Evolutionary conservation across 192 early-diverging fungal species (phyloP).

Genomic region (Coemansia javaensis): DNA sequence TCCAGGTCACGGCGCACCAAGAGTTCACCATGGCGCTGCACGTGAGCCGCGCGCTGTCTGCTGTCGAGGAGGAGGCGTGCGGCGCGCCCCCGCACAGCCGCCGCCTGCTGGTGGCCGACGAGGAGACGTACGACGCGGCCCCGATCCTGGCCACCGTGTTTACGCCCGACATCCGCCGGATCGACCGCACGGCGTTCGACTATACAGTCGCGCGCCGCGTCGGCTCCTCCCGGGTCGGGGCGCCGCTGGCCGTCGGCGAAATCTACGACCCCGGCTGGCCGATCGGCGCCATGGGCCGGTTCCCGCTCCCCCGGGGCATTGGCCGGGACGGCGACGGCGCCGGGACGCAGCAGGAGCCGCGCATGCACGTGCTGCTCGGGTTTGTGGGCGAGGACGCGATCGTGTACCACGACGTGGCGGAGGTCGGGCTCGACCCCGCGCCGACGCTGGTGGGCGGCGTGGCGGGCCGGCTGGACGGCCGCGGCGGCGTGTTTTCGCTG

Average conservation of each 20-base stretch:
- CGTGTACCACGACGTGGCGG: slow-evolving; percentile 43
- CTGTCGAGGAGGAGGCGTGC: background rate
- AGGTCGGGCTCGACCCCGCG: slow-evolving; percentile 46
- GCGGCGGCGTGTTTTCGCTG: slow-evolving; percentile 42
- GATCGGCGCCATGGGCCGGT: slow-evolving; percentile 18
- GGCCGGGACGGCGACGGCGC: background rate
- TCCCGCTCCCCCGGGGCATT: background rate
- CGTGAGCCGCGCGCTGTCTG: slow-evolving; percentile 15
- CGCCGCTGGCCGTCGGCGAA: slow-evolving; percentile 22
- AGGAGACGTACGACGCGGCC: slow-evolving; percentile 46
- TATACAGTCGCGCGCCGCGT: slow-evolving; percentile 11
- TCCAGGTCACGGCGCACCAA: slow-evolving; percentile 46
- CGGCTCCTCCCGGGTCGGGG: background rate
- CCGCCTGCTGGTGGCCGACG: slow-evolving; percentile 37
- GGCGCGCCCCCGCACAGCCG: slow-evolving; percentile 2
- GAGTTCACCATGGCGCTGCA: slow-evolving; percentile 48
- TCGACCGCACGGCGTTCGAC: slow-evolving; percentile 42
- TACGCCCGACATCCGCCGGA: slow-evolving; percentile 18
- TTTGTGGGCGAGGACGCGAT: slow-evolving; percentile 49
- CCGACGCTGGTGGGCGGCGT: slow-evolving; percentile 41
- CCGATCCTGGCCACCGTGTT: slow-evolving; percentile 40
- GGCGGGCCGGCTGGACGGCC: slow-evolving; percentile 27
- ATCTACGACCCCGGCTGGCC: slow-evolving; percentile 36
- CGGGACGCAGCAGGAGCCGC: slow-evolving; percentile 6
- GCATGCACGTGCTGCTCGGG: slow-evolving; percentile 40